Evolutionary conservation across 2,329 filamentous ascomycete genomes (phyloP).

Genomic region (Phyllosticta capitalensis): DNA sequence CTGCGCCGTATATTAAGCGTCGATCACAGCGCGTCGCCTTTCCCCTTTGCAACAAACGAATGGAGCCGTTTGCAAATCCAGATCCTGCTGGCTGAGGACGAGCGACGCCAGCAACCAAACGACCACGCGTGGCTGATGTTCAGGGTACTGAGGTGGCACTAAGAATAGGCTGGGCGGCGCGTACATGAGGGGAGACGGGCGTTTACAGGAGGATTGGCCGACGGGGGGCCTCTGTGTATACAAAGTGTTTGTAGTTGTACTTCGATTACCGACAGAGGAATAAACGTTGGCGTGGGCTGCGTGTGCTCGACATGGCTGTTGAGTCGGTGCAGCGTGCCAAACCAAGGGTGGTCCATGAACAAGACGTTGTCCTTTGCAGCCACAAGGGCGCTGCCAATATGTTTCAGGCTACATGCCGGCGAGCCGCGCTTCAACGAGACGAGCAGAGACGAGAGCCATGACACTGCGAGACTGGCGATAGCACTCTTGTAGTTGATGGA

Average conservation of each 20-base stretch:
- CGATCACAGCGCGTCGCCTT: background rate
- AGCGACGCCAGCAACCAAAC: background rate
- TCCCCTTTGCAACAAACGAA: background rate
- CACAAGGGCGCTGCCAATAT: constrained; percentile 7
- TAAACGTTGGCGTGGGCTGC: too few species aligned
- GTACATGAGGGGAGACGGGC: background rate
- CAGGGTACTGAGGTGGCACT: background rate
- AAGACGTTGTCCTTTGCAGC: constrained; percentile 4
- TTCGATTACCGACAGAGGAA: too few species aligned
- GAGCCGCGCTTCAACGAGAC: background rate
- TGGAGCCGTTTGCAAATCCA: background rate
- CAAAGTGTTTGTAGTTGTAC: too few species aligned
- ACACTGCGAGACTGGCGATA: background rate
- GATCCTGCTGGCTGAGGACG: background rate
- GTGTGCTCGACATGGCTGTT: background rate
- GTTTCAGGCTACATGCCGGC: constrained; percentile 6
- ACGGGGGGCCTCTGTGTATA: background rate
- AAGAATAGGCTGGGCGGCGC: background rate
- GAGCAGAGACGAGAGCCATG: background rate
- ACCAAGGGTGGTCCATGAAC: constrained; percentile 4
- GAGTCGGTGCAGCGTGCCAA: constrained; percentile 1
- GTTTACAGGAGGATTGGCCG: background rate
- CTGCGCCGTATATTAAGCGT: constrained; percentile 2
- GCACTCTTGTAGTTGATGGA: too few species aligned
- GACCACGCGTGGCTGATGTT: background rate